A percentile compares a stretch with the other conserved stretches of the same genome.
phyloP scores from a whole-genome alignment of 495 filamentous ascomycete genomes.

The Daldinia childiae region DNA sequence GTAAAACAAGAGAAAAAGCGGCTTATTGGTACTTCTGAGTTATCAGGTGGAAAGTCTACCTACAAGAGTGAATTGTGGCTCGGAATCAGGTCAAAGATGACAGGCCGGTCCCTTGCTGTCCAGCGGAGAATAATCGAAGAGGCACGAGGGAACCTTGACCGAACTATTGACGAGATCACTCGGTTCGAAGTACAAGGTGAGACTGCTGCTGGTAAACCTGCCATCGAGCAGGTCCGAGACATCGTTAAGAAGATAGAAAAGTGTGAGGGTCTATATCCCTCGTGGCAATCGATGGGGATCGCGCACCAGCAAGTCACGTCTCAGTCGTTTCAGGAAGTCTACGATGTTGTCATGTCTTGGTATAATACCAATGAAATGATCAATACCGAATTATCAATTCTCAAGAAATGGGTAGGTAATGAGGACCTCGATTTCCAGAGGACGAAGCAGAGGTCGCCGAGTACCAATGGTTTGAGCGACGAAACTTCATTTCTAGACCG shows the following conservation, averaged over 20 bases:
- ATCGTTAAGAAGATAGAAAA: constrained; percentile 88
- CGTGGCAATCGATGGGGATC: constrained; percentile 72
- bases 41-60: constrained; percentile 72
- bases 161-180: constrained; percentile 83
- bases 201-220: constrained; percentile 86
- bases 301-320: constrained; percentile 79
- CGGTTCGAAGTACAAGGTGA: constrained; percentile 94
- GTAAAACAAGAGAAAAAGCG: constrained; percentile 98
- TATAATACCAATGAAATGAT: constrained; percentile 98
- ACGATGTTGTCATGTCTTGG: constrained; percentile 91
- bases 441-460: constrained; percentile 61
- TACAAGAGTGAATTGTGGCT: constrained; percentile 90
- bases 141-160: constrained; percentile 71
- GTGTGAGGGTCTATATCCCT: constrained; percentile 84
- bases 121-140: constrained; percentile 88
- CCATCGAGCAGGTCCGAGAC: constrained; percentile 86
- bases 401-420: constrained; percentile 97
- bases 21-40: constrained; percentile 82
- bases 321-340: constrained; percentile 76
- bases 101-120: constrained; percentile 81
- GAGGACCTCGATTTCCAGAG: constrained; percentile 91
- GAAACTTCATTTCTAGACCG: constrained; percentile 93
- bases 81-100: constrained; percentile 81
- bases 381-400: constrained; percentile 88
- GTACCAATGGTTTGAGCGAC: constrained; percentile 76